These are phyloP conservation scores for Pichia kudriavzevii DNA, from an alignment of 1,139 yeast genomes.

Conservation along the genomic window DNA sequence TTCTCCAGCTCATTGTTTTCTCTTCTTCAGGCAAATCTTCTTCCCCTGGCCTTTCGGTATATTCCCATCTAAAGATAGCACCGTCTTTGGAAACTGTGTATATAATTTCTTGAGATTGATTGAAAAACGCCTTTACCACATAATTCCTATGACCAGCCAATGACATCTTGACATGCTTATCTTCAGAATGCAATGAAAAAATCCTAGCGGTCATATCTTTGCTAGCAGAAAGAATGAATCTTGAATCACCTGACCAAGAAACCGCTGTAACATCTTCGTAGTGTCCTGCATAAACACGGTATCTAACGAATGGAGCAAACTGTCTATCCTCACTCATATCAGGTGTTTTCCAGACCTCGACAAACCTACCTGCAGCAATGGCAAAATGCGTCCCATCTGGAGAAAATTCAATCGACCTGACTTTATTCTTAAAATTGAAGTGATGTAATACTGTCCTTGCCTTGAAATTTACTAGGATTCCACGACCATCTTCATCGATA, in stretches of 20 bases:
- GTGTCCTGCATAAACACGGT: constrained; percentile 88
- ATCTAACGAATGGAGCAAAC: constrained; percentile 92
- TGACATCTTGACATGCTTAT: constrained; percentile 74
- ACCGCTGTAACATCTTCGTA: constrained; percentile 71
- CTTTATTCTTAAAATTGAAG: constrained; percentile 81
- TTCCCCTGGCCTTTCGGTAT: constrained; percentile 42
- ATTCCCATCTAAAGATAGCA: constrained; percentile 89
- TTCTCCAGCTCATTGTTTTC: constrained; percentile 60
- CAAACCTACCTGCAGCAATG: constrained; percentile 69
- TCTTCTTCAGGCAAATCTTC: constrained; percentile 34
- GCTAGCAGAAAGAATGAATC: constrained; percentile 79
- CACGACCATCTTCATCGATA: constrained; percentile 89
- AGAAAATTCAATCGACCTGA: constrained; percentile 69
- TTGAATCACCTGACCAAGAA: constrained; percentile 85
- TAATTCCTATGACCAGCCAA: constrained; percentile 90
- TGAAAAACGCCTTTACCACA: constrained; percentile 81
- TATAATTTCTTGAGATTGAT: constrained; percentile 75
- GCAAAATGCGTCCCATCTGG: constrained; percentile 89
- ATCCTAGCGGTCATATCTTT: constrained; percentile 86
- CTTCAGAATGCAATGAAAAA: constrained; percentile 70
- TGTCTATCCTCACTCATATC: constrained; percentile 64
- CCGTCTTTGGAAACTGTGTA: constrained; percentile 94
- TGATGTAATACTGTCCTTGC: constrained; percentile 89
- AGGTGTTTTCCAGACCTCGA: constrained; percentile 95
- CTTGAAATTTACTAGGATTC: constrained; percentile 77